phyloP scores from a whole-genome alignment of 257 asterid species.

The Solanum stenotomum region DNA sequence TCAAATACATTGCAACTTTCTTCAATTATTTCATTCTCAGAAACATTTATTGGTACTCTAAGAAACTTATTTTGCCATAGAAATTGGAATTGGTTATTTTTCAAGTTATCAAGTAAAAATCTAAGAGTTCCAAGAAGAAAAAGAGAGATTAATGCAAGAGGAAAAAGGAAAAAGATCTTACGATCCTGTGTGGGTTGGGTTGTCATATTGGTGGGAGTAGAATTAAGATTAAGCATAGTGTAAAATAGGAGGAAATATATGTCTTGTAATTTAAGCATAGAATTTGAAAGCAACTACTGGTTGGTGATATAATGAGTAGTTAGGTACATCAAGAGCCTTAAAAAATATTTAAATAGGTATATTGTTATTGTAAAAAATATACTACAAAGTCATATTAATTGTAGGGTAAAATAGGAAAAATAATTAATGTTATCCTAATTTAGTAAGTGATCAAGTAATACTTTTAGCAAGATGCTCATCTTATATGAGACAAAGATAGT shows the following conservation, averaged over 20 bases:
- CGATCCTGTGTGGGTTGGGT: constrained; percentile 20
- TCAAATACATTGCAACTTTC: constrained; percentile 70
- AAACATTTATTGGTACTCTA: constrained; percentile 40
- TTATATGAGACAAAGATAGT: too few species aligned
- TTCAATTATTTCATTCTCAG: constrained; percentile 43
- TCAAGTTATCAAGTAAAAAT: constrained; percentile 34
- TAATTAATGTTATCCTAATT: too few species aligned
- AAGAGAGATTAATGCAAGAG: constrained; percentile 44
- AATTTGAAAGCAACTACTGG: constrained; percentile 47
- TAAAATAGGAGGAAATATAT: constrained; percentile 3
- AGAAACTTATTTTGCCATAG: constrained; percentile 15
- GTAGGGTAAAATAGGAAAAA: too few species aligned
- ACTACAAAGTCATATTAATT: too few species aligned
- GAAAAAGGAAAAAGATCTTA: constrained; percentile 41
- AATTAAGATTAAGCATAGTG: not conserved
- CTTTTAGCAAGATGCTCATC: too few species aligned
- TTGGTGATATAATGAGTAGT: constrained; percentile 35
- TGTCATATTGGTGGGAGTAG: constrained; percentile 24
- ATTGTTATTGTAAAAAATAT: not conserved
- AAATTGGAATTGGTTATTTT: constrained; percentile 25
- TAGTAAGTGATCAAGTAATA: too few species aligned
- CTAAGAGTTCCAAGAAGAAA: constrained; percentile 51
- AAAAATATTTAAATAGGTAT: not conserved
- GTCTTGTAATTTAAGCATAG: constrained; percentile 36
- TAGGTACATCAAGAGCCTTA: constrained; percentile 10